These are phyloP conservation scores for Chaetomiaceae sp. DNA, from an alignment of 2,329 filamentous ascomycete species.

Conservation along the genomic window DNA sequence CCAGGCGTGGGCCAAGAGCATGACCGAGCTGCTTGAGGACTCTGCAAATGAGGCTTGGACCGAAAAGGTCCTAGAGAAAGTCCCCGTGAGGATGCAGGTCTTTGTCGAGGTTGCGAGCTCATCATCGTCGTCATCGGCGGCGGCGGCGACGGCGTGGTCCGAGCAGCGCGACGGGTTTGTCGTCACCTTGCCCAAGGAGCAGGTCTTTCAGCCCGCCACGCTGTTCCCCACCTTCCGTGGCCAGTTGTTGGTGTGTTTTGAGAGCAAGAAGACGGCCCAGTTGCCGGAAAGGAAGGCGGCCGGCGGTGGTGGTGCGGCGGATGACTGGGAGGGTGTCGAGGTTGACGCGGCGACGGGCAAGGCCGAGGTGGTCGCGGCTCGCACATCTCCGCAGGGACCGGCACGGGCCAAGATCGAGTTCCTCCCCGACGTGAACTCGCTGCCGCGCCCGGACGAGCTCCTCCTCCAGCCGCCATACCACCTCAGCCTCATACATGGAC, in stretches of 20 bases:
- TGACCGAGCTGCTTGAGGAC: constrained; percentile 40
- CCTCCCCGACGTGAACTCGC: constrained; percentile 37
- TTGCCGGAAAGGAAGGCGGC: neutral
- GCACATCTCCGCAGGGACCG: neutral
- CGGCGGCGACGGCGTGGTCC: constrained; percentile 37
- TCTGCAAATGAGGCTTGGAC: constrained; percentile 38
- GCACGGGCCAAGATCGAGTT: constrained; percentile 25
- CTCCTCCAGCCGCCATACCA: constrained; percentile 45
- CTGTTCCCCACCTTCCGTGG: constrained; percentile 35
- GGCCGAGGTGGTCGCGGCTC: constrained; percentile 32
- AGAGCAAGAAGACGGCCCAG: constrained; percentile 22
- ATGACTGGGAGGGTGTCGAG: constrained; percentile 44
- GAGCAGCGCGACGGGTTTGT: constrained; percentile 35
- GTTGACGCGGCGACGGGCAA: constrained; percentile 30
- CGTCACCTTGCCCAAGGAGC: constrained; percentile 34
- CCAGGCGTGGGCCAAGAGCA: constrained; percentile 36
- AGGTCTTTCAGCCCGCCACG: constrained; percentile 31
- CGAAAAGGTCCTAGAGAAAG: constrained; percentile 38
- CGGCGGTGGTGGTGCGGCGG: constrained; percentile 20
- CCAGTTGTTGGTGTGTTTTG: constrained; percentile 35
- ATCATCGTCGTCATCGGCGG: too few relatives aligned
- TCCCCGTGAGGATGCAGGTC: constrained; percentile 29
- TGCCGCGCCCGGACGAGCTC: constrained; percentile 46
- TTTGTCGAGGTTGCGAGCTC: constrained; percentile 35
- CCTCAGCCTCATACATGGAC: constrained; percentile 35